phyloP scores from a whole-genome alignment of 441 rosid species.

The Adansonia rubrostipa region DNA sequence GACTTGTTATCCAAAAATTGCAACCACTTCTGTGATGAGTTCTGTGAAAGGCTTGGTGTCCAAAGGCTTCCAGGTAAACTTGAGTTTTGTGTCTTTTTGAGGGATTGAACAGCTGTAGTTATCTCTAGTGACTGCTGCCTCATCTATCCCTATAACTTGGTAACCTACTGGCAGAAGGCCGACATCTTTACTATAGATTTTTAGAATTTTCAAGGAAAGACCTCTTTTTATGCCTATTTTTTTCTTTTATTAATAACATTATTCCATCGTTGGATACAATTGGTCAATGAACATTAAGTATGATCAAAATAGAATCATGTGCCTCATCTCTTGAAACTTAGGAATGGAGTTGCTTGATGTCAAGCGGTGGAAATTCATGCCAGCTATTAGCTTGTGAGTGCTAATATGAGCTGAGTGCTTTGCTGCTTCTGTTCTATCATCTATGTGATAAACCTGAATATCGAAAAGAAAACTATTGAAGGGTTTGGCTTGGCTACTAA shows the following conservation, averaged over 20 bases:
- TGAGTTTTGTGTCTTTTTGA: conserved; percentile 21
- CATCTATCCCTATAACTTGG: not conserved
- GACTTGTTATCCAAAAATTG: conserved; percentile 90
- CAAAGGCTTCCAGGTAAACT: conserved; percentile 86
- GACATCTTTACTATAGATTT: not conserved
- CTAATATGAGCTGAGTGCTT: conserved; percentile 10
- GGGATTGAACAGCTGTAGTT: not conserved
- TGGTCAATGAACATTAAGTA: conserved; percentile 8
- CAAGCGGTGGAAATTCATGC: not conserved
- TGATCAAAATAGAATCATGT: conserved; percentile 4
- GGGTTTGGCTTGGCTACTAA: not conserved
- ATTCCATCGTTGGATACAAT: not conserved
- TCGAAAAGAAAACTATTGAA: not conserved
- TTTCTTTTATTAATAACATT: not conserved
- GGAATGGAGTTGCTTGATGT: not conserved
- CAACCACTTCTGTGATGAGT: conserved; percentile 96
- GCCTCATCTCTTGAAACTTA: not conserved
- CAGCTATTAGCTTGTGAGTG: not conserved
- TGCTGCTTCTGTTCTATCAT: conserved; percentile 7
- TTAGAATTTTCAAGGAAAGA: conserved; percentile 2
- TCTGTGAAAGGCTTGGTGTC: conserved; percentile 87
- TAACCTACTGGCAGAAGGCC: not conserved
- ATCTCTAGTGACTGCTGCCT: conserved; percentile 9
- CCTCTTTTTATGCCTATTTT: not conserved
- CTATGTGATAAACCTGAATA: conserved; percentile 15